Evolutionary conservation across 2,329 filamentous ascomycete species (phyloP).

Genomic region (Neonectria faginata): DNA sequence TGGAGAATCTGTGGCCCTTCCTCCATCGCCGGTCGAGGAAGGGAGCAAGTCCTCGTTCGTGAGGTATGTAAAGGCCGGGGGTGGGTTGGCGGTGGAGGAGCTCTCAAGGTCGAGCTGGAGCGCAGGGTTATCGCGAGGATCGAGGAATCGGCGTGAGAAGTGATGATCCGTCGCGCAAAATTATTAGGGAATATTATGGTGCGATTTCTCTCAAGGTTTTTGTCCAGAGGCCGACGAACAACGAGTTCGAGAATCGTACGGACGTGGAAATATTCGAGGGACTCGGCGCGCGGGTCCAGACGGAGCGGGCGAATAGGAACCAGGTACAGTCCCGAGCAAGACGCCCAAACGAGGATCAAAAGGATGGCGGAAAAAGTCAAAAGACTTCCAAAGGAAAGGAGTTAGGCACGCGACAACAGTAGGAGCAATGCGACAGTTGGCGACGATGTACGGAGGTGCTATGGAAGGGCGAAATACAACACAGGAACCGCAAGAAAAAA

Average conservation of each 20-base stretch:
- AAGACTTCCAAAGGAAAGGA: background rate
- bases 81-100: slow-evolving; percentile 13
- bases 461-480: slow-evolving; percentile 4
- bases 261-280: slow-evolving; percentile 19
- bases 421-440: background rate
- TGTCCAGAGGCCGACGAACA: slow-evolving; percentile 5
- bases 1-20: slow-evolving; percentile 57
- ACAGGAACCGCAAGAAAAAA: slow-evolving; percentile 6
- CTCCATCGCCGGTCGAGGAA: slow-evolving; percentile 55
- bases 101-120: slow-evolving; percentile 7
- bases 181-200: background rate
- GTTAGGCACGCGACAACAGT: background rate
- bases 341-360: slow-evolving; percentile 1
- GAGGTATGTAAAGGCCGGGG: slow-evolving; percentile 12
- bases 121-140: slow-evolving; percentile 16
- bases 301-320: slow-evolving; percentile 23
- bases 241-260: slow-evolving; percentile 12
- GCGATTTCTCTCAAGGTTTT: slow-evolving; percentile 11
- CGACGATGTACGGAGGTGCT: background rate
- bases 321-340: slow-evolving; percentile 4
- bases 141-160: background rate
- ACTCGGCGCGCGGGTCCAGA: slow-evolving; percentile 19
- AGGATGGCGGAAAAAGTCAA: slow-evolving; percentile 4
- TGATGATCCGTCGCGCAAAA: slow-evolving; percentile 5
- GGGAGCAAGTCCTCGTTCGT: slow-evolving; percentile 16